A percentile compares a stretch with the other conserved stretches of the same genome.
Conservation (phyloP, 2,329 filamentous ascomycete genomes). For the Fragosphaeria purpurea region DNA sequence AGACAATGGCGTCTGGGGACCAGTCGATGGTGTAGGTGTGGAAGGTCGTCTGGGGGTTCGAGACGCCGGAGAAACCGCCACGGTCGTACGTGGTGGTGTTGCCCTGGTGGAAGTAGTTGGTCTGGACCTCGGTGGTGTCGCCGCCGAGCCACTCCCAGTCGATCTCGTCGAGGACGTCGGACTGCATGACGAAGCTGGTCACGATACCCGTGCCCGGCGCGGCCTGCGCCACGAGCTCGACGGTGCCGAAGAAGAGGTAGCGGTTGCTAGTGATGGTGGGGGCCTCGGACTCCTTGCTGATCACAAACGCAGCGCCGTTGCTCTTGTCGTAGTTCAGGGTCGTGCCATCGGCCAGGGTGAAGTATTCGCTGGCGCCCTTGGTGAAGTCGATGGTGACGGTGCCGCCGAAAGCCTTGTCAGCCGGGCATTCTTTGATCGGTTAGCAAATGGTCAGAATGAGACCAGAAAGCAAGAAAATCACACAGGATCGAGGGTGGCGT, state of each 20-base stretch:
- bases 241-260: slow-evolving; percentile 94
- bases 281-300: slow-evolving; percentile 54
- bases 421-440: slow-evolving; percentile 47
- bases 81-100: slow-evolving; percentile 62
- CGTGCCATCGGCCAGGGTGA: slow-evolving; percentile 38
- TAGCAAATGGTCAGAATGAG: neutral
- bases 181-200: slow-evolving; percentile 82
- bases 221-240: slow-evolving; percentile 70
- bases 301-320: slow-evolving; percentile 51
- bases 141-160: slow-evolving; percentile 94
- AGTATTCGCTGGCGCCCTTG: slow-evolving; percentile 52
- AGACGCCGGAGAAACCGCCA: slow-evolving; percentile 50
- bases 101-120: slow-evolving; percentile 76
- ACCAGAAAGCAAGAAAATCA: neutral
- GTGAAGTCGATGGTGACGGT: slow-evolving; percentile 62
- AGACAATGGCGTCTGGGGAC: slow-evolving; percentile 47
- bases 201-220: slow-evolving; percentile 78
- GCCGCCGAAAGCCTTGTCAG: slow-evolving; percentile 67
- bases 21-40: slow-evolving; percentile 63
- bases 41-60: slow-evolving; percentile 39
- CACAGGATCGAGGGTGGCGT: neutral
- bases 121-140: slow-evolving; percentile 64
- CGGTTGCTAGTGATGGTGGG: slow-evolving; percentile 68
- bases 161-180: slow-evolving; percentile 85
- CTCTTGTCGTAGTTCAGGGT: slow-evolving; percentile 33